Evolutionary conservation across 805 yeast species (phyloP).

Genomic region (Yarrowia sp.): DNA sequence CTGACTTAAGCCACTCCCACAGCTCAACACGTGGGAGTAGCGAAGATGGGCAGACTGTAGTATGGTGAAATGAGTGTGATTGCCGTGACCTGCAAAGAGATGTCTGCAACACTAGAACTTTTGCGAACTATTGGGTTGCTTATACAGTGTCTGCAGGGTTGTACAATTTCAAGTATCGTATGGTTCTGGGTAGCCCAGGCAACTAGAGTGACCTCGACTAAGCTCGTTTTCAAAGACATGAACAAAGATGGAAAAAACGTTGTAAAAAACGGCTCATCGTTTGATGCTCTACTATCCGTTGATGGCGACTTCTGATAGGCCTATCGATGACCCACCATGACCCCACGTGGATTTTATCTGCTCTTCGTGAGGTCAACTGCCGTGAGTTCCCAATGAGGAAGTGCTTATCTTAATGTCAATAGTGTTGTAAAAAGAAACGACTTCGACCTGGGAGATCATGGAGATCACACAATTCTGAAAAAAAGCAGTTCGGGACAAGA

Average conservation of each 20-base stretch:
- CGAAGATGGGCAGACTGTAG: not conserved
- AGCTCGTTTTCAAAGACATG: not conserved
- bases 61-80: not conserved
- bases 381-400: not conserved
- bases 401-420: not conserved
- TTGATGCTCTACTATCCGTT: too few relatives aligned
- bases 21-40: slow-evolving; percentile 1
- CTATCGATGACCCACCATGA: too few relatives aligned
- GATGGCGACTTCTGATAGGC: too few relatives aligned
- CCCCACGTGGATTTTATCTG: not conserved
- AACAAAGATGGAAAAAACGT: not conserved
- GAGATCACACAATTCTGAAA: not conserved
- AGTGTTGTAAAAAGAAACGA: not conserved
- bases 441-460: not conserved
- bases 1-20: too few relatives aligned
- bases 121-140: too few relatives aligned
- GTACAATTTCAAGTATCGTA: too few relatives aligned
- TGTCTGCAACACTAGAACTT: too few relatives aligned
- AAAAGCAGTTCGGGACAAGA: not conserved
- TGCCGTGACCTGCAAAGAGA: too few relatives aligned
- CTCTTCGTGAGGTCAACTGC: not conserved
- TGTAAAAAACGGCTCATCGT: too few relatives aligned
- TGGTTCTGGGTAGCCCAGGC: too few relatives aligned
- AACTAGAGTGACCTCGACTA: too few relatives aligned
- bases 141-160: too few relatives aligned